Evolutionary conservation across 2,329 filamentous ascomycete genomes (phyloP), one percentile per base, ranked within the genome.

Genomic region (Colletotrichum sp.): DNA sequence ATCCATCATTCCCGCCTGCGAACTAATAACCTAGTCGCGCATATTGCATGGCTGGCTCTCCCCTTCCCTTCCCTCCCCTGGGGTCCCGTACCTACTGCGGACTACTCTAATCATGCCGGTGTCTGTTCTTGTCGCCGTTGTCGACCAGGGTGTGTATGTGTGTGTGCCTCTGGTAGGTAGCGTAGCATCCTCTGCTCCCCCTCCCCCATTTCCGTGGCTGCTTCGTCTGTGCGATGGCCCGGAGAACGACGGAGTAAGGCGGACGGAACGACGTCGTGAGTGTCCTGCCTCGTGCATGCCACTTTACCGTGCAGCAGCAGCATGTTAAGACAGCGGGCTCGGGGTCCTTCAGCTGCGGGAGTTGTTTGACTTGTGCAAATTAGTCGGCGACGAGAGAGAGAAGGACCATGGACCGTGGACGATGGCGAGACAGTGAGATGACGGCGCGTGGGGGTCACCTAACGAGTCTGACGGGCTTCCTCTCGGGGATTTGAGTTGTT

Each of bases 231-330:
- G 60, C 32, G 16, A 64, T 2, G 1, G 15, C 24, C 36, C 66
- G 66, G 66, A 61, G 66, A 69, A 69, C 66, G 66, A 61, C 66
- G 66, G 66, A 69, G 48, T 60, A 38, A 69, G 66, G 52, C 66
- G 66, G 66, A n/a, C 62, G n/a, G n/a, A 36, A n/a, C n/a, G 30
- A 15, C 61, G 28, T 26, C 30, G 38, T 7, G 38, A 48, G 38
- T 3, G 18, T 48, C 38, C 38, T n/a, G 18, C 38, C 6, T 12
- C 9, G 18, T 48, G 38, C 38, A 48, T 58, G 55, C 55, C 21
- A 24, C 55, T 28, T 58, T 58, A 28, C 26, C 55, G 55, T 58
- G 55, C 24, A 48, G 18, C 38, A 48, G 38, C 38, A 48, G 38
- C 38, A n/a, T 48, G 38, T 48, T 18, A 21, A 70, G 34, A 62